Evolutionary conservation across 1,139 yeast species (phyloP).

Genomic region (Geotrichum carabidarum): DNA sequence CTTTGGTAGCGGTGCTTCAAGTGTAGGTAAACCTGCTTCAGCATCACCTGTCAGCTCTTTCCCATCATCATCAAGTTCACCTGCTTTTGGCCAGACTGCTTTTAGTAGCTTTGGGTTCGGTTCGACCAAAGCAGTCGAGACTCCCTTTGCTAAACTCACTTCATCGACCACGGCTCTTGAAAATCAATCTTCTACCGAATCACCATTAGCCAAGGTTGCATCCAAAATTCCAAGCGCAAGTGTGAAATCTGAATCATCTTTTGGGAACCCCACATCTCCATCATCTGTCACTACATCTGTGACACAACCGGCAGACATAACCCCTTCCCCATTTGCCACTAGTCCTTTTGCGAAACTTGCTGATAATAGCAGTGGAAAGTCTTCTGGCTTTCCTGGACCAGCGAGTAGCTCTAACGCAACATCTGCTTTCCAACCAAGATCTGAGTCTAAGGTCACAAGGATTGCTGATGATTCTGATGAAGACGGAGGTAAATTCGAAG

Average conservation of each 20-base stretch:
- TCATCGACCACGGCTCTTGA: not conserved
- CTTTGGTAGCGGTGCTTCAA: not conserved
- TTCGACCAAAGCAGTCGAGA: not conserved
- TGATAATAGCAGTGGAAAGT: not conserved
- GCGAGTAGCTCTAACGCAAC: not conserved
- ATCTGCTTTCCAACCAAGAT: not conserved
- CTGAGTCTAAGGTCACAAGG: not conserved
- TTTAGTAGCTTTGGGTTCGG: constrained; percentile 1
- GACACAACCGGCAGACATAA: not conserved
- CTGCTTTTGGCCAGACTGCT: constrained; percentile 6
- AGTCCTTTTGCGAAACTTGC: not conserved
- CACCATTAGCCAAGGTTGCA: constrained; percentile 1
- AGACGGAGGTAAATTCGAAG: constrained; percentile 28
- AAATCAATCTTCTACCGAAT: not conserved
- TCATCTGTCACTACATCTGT: not conserved
- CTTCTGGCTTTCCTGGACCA: not conserved
- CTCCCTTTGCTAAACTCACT: not conserved
- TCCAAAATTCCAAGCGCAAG: not conserved
- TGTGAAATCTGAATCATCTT: not conserved
- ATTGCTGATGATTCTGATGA: constrained; percentile 43
- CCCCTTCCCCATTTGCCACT: constrained; percentile 19
- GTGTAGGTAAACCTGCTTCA: not conserved
- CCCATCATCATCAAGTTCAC: not conserved
- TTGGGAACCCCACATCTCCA: not conserved
- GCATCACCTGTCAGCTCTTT: constrained; percentile 1